Base-by-base conservation (phyloP, 2,329 filamentous ascomycete genomes). In the Epichloe sylvatica region DNA sequence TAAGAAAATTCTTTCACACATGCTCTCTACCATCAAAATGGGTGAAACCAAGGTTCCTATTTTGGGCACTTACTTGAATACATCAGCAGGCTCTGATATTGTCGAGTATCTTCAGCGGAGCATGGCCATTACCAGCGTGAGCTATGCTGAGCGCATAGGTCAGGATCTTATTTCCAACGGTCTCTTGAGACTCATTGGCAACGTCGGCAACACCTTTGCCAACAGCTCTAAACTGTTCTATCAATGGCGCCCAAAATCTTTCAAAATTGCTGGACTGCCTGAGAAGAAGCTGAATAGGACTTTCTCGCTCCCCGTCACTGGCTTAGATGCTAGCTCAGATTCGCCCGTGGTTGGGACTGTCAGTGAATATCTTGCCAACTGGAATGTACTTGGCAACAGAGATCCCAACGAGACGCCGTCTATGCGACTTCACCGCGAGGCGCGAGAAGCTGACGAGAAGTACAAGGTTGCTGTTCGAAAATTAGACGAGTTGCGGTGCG, bases 141-240 rank as follows among this genome's bases (percentile, higher is more conserved):
- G 85, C 65, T 92, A 96, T 62, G 87, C 92, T 9, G 92, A 98
- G 74, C 79, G 85, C 43, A 91, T 98, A 56, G 92, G 92, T 11
- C 92, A 98, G 69, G 92, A 98, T 64, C 74, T 98, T 56, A 83
- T 96, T 47, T 72, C 79, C 30, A 81, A 86, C 62, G 91, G 92
- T 37, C 91, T 96, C 62, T 72, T 98, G 61, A 82, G 92, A 47
- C 74, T 98, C 48, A 80, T 98, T 53, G 92, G 92, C 55, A 96
- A 92, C 60, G 90, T 98, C 49, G 92, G 92, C 53, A 97, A 80
- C 68, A 87, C 84, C 1, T 98, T 98, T 64, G 90, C 91, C 59
- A 98, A 98, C 70, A 97, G 90, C 73, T 95, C 90, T 55, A 88
- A 85, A 68, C 85, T 97, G 81, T 91, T 86, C 64, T 98, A 98